These are phyloP conservation scores for Phytopythium vexans DNA, from an alignment of 352 stramenopile genomes.

Conservation along the genomic window DNA sequence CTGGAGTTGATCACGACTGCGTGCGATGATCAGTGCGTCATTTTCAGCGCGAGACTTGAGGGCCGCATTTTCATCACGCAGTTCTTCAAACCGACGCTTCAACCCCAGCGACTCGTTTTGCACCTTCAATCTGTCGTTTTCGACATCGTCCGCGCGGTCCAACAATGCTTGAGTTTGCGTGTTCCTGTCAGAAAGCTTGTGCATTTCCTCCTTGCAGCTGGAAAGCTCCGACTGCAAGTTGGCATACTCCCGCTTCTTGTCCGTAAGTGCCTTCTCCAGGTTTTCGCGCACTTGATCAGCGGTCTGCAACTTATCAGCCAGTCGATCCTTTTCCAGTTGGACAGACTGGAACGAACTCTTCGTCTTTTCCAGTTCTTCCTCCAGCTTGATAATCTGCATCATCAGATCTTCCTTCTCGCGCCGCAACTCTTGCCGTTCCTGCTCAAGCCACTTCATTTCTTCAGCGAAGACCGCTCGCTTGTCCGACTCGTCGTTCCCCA, in stretches of 20 bases:
- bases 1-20: slow-evolving; percentile 47
- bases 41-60: slow-evolving; percentile 56
- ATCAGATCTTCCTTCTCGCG: slow-evolving; percentile 55
- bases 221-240: slow-evolving; percentile 38
- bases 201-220: slow-evolving; percentile 47
- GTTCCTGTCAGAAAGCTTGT: slow-evolving; percentile 31
- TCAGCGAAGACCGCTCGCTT: slow-evolving; percentile 41
- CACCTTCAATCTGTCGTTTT: slow-evolving; percentile 63
- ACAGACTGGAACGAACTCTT: slow-evolving; percentile 31
- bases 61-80: slow-evolving; percentile 59
- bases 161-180: slow-evolving; percentile 36
- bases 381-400: slow-evolving; percentile 49
- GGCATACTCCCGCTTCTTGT: slow-evolving; percentile 48
- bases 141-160: slow-evolving; percentile 45
- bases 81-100: slow-evolving; percentile 55
- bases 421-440: slow-evolving; percentile 56
- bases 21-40: slow-evolving; percentile 34
- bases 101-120: slow-evolving; percentile 60
- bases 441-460: slow-evolving; percentile 73
- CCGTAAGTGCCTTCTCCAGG: slow-evolving; percentile 42
- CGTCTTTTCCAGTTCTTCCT: slow-evolving; percentile 49
- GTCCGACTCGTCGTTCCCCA: slow-evolving; percentile 7
- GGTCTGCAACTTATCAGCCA: slow-evolving; percentile 30
- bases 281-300: slow-evolving; percentile 35
- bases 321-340: slow-evolving; percentile 46